phyloP scores from a whole-genome alignment of 352 stramenopile genomes.

The Phytopythium litorale region DNA sequence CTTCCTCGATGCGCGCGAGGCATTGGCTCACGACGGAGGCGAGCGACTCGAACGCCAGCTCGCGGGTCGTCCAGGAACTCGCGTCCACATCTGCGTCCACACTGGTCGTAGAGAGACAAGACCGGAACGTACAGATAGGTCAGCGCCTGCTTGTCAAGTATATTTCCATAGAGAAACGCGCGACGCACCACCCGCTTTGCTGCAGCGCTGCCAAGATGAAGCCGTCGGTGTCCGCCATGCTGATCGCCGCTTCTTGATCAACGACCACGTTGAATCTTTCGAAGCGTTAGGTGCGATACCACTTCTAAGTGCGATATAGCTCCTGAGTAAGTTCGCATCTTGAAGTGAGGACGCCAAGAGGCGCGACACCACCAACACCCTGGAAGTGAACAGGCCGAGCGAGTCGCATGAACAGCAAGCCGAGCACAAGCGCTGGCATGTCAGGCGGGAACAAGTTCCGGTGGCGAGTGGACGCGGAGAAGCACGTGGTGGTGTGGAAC shows the following conservation, averaged over 20 bases:
- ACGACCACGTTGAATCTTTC: background rate
- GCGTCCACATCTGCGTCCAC: background rate
- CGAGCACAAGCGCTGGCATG: background rate
- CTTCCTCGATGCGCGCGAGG: slow-evolving; percentile 30
- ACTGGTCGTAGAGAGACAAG: background rate
- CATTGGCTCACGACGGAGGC: slow-evolving; percentile 44
- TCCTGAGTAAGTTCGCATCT: background rate
- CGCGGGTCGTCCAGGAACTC: slow-evolving; percentile 15
- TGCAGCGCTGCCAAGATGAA: slow-evolving; percentile 47
- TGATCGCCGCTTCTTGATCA: background rate
- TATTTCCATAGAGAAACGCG: background rate
- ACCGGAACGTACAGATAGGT: background rate
- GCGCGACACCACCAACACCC: no score
- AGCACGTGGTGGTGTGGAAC: slow-evolving; percentile 81
- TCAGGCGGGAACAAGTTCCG: slow-evolving; percentile 30
- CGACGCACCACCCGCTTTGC: slow-evolving; percentile 40
- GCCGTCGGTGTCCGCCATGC: slow-evolving; percentile 40
- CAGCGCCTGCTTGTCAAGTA: background rate
- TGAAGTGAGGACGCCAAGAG: slow-evolving; percentile 1
- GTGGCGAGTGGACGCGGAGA: slow-evolving; percentile 70
- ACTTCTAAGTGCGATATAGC: background rate
- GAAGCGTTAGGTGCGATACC: background rate
- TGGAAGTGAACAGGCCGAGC: background rate
- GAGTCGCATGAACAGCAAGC: background rate
- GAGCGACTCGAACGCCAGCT: slow-evolving; percentile 40